Conservation (phyloP, 495 filamentous ascomycete species). For the Penicillium pulvis region DNA sequence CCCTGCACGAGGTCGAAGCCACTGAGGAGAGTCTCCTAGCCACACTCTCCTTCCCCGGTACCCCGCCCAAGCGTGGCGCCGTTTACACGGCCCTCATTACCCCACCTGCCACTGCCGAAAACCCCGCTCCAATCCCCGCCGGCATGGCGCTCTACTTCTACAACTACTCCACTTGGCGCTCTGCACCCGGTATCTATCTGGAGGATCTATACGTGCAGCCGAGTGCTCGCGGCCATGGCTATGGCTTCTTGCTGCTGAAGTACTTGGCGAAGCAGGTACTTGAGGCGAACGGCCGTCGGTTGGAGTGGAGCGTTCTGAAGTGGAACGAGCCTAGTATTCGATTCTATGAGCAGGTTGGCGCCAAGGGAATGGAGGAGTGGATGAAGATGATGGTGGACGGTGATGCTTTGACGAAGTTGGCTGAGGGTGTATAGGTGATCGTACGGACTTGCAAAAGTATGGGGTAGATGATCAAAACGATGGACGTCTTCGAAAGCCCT, state of each 20-base stretch:
- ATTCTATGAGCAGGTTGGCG: slow-evolving; percentile 82
- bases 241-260: slow-evolving; percentile 73
- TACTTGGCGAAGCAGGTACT: slow-evolving; percentile 74
- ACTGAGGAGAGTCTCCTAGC: slow-evolving; percentile 69
- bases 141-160: slow-evolving; percentile 70
- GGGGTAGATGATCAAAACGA: too few species aligned
- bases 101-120: slow-evolving; percentile 31
- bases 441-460: not conserved
- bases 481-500: too few species aligned
- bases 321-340: slow-evolving; percentile 87
- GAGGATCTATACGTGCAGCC: slow-evolving; percentile 88
- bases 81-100: slow-evolving; percentile 48
- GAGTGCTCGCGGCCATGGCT: slow-evolving; percentile 69
- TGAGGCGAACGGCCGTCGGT: slow-evolving; percentile 66
- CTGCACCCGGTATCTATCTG: slow-evolving; percentile 85
- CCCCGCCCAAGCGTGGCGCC: slow-evolving; percentile 39
- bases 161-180: slow-evolving; percentile 84
- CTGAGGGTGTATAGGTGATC: slow-evolving; percentile 18
- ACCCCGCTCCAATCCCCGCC: slow-evolving; percentile 41
- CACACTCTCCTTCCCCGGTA: slow-evolving; percentile 75
- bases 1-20: slow-evolving; percentile 71
- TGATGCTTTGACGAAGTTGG: slow-evolving; percentile 64
- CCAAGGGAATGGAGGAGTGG: slow-evolving; percentile 84
- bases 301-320: slow-evolving; percentile 93
- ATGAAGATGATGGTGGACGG: slow-evolving; percentile 87